phyloP scores from a whole-genome alignment of 2,329 filamentous ascomycete species.

The Neocatenulostroma microsporum region DNA sequence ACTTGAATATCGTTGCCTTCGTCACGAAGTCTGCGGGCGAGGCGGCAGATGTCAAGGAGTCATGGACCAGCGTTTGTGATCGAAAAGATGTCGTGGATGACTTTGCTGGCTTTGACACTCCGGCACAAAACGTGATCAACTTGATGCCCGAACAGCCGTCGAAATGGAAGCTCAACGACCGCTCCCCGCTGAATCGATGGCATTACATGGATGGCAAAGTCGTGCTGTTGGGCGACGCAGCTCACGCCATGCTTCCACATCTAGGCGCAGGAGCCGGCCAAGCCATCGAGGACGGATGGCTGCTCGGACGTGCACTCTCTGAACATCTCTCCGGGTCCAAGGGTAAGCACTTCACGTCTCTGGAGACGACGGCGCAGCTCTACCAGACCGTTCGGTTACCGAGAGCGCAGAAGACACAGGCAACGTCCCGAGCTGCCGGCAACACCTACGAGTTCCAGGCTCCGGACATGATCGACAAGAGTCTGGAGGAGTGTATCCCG shows the following conservation, averaged over 20 bases:
- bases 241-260: constrained; percentile 53
- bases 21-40: constrained; percentile 27
- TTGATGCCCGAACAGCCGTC: constrained; percentile 18
- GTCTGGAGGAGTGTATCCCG: constrained; percentile 31
- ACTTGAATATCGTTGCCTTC: constrained; percentile 34
- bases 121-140: constrained; percentile 21
- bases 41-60: constrained; percentile 29
- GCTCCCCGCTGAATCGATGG: constrained; percentile 29
- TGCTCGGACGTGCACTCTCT: constrained; percentile 32
- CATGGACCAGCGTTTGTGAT: constrained; percentile 29
- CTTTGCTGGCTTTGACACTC: constrained; percentile 17
- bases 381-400: constrained; percentile 31
- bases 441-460: constrained; percentile 32
- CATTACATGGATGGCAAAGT: constrained; percentile 37
- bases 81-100: constrained; percentile 18
- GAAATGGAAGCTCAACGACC: constrained; percentile 22
- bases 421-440: constrained; percentile 26
- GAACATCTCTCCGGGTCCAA: constrained; percentile 17
- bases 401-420: constrained; percentile 28
- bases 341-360: constrained; percentile 9
- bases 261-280: constrained; percentile 38
- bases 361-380: constrained; percentile 23
- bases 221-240: constrained; percentile 53
- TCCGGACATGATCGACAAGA: constrained; percentile 27
- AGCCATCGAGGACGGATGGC: constrained; percentile 40